Evolutionary conservation across 306 rosid genomes (phyloP), one percentile per base, ranked within the genome.

Genomic region (Carpinus viminea): DNA sequence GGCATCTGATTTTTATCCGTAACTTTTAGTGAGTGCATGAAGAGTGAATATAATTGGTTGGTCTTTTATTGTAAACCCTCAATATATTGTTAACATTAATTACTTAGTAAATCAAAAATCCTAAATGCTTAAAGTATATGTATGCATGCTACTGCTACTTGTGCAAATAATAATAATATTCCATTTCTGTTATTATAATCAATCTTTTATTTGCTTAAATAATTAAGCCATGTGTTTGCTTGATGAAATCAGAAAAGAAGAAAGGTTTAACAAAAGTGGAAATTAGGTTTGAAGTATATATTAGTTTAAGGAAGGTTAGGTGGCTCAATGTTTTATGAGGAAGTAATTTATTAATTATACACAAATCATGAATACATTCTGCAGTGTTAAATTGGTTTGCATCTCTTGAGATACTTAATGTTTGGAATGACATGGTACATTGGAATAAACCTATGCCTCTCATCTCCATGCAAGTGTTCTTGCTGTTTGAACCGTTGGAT

Each of bases 301-400:
- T 70, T 76, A 81, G 55, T 76, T 64, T 31, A 77, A 69, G 79
- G 71, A 24, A 24, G 26, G 38, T 80, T 86, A 77, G 85, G 85
- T 83, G 47, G 17, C 28, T 45, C 7, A 54, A n/a, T 8, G 26
- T 57, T 21, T 72, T 17, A 77, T 12, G 73, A 6, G 18, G 13
- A 21, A 57, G 3, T 24, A 20, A 55, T 15, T 4, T 26, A 31
- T 10, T 24, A 24, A 24, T 24, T 24, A 24, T 24, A 54, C 5
- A 8, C 62, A 34, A 20, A 52, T 45, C 54, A 53, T 43, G 78
- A 45, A 62, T 8, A 45, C 57, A 52, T 69, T 68, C 70, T 78
- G n/a, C 15, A 10, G n/a, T 65, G 53, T 53, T 48, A 55, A 41
- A 34, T 41, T 66, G 57, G 34, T 78, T 77, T 74, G 64, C 36